Evolutionary conservation across 2,329 filamentous ascomycete species (phyloP).

Genomic region (Colletotrichum sp.): DNA sequence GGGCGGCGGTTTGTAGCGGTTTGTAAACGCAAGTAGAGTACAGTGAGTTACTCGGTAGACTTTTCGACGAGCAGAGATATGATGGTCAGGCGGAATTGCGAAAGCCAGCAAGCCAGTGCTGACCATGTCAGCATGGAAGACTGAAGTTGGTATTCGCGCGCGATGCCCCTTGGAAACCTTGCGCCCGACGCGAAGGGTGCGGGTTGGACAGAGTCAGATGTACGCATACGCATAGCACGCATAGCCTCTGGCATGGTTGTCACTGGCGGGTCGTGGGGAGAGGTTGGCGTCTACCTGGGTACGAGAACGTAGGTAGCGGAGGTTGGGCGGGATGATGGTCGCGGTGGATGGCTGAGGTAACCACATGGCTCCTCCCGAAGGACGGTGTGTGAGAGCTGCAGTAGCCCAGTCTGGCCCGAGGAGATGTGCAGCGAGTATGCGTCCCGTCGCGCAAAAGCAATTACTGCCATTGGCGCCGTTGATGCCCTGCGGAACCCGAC

Average conservation of each 20-base stretch:
- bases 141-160: not conserved
- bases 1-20: not conserved
- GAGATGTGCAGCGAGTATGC: not conserved
- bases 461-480: not conserved
- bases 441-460: not conserved
- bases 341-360: conserved; percentile 10
- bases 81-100: not conserved
- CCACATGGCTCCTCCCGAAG: conserved; percentile 19
- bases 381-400: conserved; percentile 12
- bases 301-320: not conserved
- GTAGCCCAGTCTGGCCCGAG: conserved; percentile 7
- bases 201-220: not conserved
- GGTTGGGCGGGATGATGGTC: conserved; percentile 3
- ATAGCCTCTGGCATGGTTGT: not conserved
- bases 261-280: not conserved
- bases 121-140: not conserved
- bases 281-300: not conserved
- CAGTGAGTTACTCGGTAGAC: not conserved
- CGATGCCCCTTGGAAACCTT: not conserved
- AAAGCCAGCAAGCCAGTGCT: not conserved
- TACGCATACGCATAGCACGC: not conserved
- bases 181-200: not conserved
- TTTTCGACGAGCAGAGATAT: not conserved
- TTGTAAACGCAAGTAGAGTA: not conserved
- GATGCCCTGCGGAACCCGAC: conserved; percentile 11